phyloP scores from a whole-genome alignment of 2,329 filamentous ascomycete species.

The Arthroderma sp. region DNA sequence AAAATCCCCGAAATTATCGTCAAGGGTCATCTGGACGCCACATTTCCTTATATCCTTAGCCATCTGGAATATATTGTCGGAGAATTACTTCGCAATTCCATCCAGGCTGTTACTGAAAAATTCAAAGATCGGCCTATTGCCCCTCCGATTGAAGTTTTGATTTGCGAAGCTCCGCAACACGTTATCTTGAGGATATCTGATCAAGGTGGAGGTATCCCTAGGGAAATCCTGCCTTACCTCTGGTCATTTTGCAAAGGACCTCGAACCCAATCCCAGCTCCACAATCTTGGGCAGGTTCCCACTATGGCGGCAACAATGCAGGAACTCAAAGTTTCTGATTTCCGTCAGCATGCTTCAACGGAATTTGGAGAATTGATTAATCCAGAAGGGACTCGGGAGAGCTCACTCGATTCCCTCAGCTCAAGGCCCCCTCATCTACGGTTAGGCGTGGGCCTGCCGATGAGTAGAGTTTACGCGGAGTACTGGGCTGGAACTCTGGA shows the following conservation, averaged over 20 bases:
- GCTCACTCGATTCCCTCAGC: conserved; percentile 66
- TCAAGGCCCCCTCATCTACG: conserved; percentile 73
- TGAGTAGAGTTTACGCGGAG: conserved; percentile 90
- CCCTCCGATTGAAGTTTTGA: conserved; percentile 80
- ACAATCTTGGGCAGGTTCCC: conserved; percentile 76
- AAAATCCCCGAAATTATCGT: conserved; percentile 69
- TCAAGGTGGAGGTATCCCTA: conserved; percentile 80
- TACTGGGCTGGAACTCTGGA: conserved; percentile 94
- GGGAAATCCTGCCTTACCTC: conserved; percentile 71
- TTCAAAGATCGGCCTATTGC: conserved; percentile 36
- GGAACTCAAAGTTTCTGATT: conserved; percentile 49
- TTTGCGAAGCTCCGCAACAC: conserved; percentile 87
- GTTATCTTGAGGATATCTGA: conserved; percentile 95
- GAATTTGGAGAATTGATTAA: not conserved
- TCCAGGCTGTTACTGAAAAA: conserved; percentile 79
- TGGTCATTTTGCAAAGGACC: conserved; percentile 97
- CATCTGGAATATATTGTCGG: conserved; percentile 96
- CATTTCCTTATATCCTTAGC: conserved; percentile 89
- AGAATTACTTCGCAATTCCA: conserved; percentile 85
- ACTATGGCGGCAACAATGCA: conserved; percentile 89
- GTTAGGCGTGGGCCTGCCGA: conserved; percentile 81
- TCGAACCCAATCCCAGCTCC: conserved; percentile 59
- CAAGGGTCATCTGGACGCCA: conserved; percentile 73
- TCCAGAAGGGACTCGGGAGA: conserved; percentile 29
- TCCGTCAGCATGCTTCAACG: conserved; percentile 16